Conservation (phyloP, 192 early-diverging fungal species). For the Coemansia sp. region DNA sequence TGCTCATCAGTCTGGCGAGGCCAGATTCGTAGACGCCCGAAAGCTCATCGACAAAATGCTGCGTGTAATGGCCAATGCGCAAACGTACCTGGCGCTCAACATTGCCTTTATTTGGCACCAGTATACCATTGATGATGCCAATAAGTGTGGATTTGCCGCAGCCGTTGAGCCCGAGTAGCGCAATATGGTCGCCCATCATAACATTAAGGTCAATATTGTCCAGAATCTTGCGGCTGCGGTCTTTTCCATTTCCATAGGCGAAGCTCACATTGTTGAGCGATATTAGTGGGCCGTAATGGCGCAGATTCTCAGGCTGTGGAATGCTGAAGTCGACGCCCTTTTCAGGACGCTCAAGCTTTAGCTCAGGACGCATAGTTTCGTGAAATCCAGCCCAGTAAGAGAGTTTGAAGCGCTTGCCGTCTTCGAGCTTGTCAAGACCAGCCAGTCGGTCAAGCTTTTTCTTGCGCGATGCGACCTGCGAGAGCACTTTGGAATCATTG, state of each 20-base stretch:
- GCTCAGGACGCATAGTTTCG: slow-evolving; percentile 51
- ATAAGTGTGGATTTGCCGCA: slow-evolving; percentile 79
- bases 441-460: slow-evolving; percentile 69
- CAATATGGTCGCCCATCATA: slow-evolving; percentile 66
- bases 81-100: slow-evolving; percentile 64
- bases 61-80: slow-evolving; percentile 80
- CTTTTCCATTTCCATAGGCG: slow-evolving; percentile 17
- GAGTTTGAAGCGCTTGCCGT: slow-evolving; percentile 69
- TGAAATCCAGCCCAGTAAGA: slow-evolving; percentile 62
- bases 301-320: slow-evolving; percentile 66
- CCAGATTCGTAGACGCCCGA: slow-evolving; percentile 56
- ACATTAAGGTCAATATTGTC: slow-evolving; percentile 70
- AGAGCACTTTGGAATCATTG: slow-evolving; percentile 81
- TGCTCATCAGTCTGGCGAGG: slow-evolving; percentile 51
- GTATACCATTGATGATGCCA: slow-evolving; percentile 66
- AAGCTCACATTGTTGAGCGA: slow-evolving; percentile 61
- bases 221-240: slow-evolving; percentile 49
- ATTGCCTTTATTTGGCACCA: slow-evolving; percentile 61
- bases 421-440: slow-evolving; percentile 65
- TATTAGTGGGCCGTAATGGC: slow-evolving; percentile 66
- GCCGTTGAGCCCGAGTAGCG: slow-evolving; percentile 81
- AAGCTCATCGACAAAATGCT: slow-evolving; percentile 76
- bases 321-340: slow-evolving; percentile 62
- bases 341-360: slow-evolving; percentile 61
- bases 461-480: slow-evolving; percentile 70